A percentile compares a stretch with the other conserved stretches of the same genome.
Evolutionary conservation across 176 grass and related monocot genomes (phyloP).

Genomic region (Thinopyrum elongatum): DNA sequence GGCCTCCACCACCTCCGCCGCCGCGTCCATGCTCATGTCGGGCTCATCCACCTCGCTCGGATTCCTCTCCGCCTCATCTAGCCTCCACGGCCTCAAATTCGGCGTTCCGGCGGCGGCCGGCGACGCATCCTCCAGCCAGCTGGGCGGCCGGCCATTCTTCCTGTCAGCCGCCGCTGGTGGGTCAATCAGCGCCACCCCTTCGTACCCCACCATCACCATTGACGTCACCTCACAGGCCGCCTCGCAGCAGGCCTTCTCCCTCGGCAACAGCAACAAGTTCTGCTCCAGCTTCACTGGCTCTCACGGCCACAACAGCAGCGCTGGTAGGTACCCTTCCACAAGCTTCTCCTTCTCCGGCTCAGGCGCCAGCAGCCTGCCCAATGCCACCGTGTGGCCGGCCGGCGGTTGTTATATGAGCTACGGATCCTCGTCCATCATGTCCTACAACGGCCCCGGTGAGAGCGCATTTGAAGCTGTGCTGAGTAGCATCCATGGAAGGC

Average conservation of each 20-base stretch:
- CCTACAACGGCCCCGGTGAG: constrained; percentile 28
- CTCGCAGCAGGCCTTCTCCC: constrained; percentile 37
- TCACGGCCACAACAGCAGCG: background rate
- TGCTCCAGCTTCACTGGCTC: constrained; percentile 20
- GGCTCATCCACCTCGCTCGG: constrained; percentile 54
- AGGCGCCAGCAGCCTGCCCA: constrained; percentile 26
- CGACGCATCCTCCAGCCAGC: background rate
- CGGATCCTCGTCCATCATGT: background rate
- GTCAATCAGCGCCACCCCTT: constrained; percentile 57
- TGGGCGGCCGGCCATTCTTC: constrained; percentile 23
- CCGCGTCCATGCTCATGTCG: constrained; percentile 71
- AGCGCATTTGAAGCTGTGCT: constrained; percentile 22
- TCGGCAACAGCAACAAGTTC: constrained; percentile 39
- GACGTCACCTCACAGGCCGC: constrained; percentile 67
- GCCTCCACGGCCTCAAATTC: constrained; percentile 34
- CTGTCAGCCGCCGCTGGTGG: constrained; percentile 39
- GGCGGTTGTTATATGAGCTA: constrained; percentile 41
- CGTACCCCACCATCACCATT: constrained; percentile 79
- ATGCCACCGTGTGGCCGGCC: constrained; percentile 33
- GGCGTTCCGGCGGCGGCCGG: constrained; percentile 2
- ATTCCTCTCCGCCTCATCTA: constrained; percentile 2
- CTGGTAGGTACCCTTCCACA: constrained; percentile 57
- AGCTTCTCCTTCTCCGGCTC: constrained; percentile 71
- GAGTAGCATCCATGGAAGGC: constrained; percentile 27
- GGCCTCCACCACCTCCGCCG: constrained; percentile 92